Evolutionary conservation across 306 rosid genomes (phyloP), one percentile per base, ranked within the genome.

Genomic region (Citrullus amarus): DNA sequence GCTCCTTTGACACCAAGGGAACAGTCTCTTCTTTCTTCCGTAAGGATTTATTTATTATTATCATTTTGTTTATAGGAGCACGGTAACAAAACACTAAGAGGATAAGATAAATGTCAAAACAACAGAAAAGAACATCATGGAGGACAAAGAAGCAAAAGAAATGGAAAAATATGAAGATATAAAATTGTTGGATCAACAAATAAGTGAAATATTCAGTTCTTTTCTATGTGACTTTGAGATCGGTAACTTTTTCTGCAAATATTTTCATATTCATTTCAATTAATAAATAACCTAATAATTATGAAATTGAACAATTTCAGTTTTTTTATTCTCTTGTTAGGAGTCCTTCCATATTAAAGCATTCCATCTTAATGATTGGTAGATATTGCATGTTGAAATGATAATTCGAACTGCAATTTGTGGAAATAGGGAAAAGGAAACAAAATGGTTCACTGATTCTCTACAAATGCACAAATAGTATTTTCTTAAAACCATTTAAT

Each of bases 11-110:
- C 88, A 75, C 86, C 88, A 80, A 83, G 80, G 46, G 98, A 94
- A 85, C 90, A 86, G 84, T 79, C 91, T 59, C 87, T 92, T 62
- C 89, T 94, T 75, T 89, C 92, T 77, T 87, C 93, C 46, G 98
- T 94, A 87, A 87, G 98, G 76, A 68, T 61, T 80, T 9, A 28
- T 76, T 54, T 9, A 51, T 34, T 61, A 25, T 80, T 46, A 28
- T 72, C 59, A 76, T 10, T 75, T 36, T 0, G n/a, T 6, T 57
- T 38, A 53, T 54, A 75, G 48, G 48, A 41, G n/a, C 17, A 56
- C 6, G n/a, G 30, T 39, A 66, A 66, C 48, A 12, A 66, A 75
- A 46, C 48, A 36, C 51, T 25, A 48, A 15, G 58, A 28, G 58
- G 76, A 44, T 46, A 71, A 12, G 58, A 3, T 71, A 71, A 71